Base-by-base conservation (phyloP, 1,284 basidiomycete genomes). In the Cutaneotrichosporon sp. region DNA sequence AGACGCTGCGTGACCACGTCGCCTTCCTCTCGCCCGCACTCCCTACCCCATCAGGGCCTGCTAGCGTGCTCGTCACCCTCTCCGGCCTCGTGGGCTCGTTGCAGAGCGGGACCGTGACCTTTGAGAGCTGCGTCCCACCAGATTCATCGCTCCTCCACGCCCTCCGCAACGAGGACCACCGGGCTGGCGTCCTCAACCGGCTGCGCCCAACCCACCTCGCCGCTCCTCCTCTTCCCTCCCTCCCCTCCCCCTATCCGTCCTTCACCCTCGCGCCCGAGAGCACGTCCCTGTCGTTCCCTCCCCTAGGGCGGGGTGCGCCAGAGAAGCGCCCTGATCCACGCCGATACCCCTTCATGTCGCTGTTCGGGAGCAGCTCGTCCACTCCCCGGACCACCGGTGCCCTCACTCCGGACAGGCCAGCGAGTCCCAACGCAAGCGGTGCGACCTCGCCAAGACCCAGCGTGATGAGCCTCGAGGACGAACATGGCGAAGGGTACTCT, bases 1-100 rank as follows among this genome's bases (percentile, higher is more conserved):
- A 90, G 21, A 88, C 90, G 64, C 81, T 93, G 40, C 87, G 86
- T 72, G 91, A 92, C 71, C 92, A 94, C 75, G 79, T 93, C 63
- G 82, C 86, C 30, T 84, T 90, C 55, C 52, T 79, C 14, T 69
- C 76, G 0, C 73, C 70, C 1, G 62, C 69, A 10, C 68, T 71
- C 30, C 62, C 68, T 0, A 30, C 68, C 63, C 21, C 50, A 22
- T n/a, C 51, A 10, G 16, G 47, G 11, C n/a, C 46, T 9, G 77
- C 81, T 61, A 78, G 83, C 22, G 83, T 86, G 40, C 78, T 91
- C 14, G 84, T 92, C 7, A 92, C 91, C 0, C 81, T 92, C 32
- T 92, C 91, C 2, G 92, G 92, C 11, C 80, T 95, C 22, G 83
- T 92, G 47, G 91, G 90, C 11, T 84, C 81, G 11, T 76, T 92